Percentiles rank a stretch among this genome's conserved stretches.
Conservation (phyloP, 2,329 filamentous ascomycete genomes). For the Shiraia bambusicola region DNA sequence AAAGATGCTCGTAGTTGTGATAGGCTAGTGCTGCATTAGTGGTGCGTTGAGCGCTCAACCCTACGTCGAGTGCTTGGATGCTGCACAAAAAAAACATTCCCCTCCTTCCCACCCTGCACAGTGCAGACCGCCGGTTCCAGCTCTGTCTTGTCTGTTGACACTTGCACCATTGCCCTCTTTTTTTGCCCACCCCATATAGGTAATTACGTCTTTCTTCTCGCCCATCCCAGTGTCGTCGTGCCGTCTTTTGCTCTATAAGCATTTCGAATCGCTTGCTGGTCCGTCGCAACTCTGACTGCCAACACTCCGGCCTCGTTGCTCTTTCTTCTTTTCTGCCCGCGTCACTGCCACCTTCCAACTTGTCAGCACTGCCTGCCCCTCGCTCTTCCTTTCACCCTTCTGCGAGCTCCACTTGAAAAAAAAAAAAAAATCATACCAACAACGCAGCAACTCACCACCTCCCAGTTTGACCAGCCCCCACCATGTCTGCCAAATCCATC, state of each 20-base stretch:
- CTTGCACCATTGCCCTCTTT: conserved; percentile 9
- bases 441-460: conserved; percentile 26
- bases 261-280: conserved; percentile 6
- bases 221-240: too few species aligned
- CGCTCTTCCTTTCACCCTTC: conserved; percentile 9
- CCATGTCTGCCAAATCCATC: conserved; percentile 95
- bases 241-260: conserved; percentile 13
- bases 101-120: conserved; percentile 7
- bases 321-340: conserved; percentile 11
- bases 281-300: conserved; percentile 20
- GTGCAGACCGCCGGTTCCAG: conserved; percentile 34
- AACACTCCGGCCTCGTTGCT: conserved; percentile 11
- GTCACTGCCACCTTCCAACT: conserved; percentile 8
- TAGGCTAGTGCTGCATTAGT: too few species aligned
- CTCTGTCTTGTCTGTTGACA: conserved; percentile 25
- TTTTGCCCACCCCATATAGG: conserved; percentile 12
- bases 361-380: conserved; percentile 13
- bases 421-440: conserved; percentile 1
- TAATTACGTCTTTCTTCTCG: too few species aligned
- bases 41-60: conserved; percentile 18
- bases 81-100: conserved; percentile 37
- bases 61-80: conserved; percentile 7
- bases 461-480: conserved; percentile 39
- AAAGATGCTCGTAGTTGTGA: too few species aligned
- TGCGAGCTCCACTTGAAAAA: conserved; percentile 12